Conservation (phyloP, 2,329 filamentous ascomycete species). For the Fusarium tupiense region DNA sequence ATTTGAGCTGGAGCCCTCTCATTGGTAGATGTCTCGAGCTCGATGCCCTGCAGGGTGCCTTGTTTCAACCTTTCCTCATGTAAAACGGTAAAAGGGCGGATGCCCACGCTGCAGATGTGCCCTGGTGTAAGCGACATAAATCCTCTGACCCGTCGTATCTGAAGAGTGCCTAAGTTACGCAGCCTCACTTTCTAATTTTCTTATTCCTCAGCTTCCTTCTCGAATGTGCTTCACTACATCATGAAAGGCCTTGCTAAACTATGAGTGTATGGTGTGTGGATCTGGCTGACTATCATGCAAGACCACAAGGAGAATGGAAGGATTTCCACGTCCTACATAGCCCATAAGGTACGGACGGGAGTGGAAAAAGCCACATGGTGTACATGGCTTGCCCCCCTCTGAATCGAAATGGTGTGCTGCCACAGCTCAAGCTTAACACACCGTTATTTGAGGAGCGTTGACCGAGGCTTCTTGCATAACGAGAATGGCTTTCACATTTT, state of each 20-base stretch:
- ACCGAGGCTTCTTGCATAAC: not conserved
- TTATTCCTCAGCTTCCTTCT: not conserved
- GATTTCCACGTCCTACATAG: not conserved
- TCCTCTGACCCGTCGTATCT: not conserved
- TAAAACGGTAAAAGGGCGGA: not conserved
- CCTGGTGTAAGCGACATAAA: not conserved
- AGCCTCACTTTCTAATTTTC: not conserved
- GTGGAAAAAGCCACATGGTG: not conserved
- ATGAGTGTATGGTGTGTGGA: not conserved
- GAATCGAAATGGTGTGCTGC: conserved; percentile 3
- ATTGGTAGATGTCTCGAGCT: conserved; percentile 2
- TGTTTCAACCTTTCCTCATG: conserved; percentile 9
- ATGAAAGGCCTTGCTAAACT: not conserved
- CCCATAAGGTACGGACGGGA: not conserved
- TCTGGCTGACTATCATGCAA: not conserved
- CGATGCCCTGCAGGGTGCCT: conserved; percentile 4
- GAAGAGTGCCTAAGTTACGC: not conserved
- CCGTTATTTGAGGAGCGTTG: conserved; percentile 9
- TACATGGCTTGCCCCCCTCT: not conserved
- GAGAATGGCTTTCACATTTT: not conserved
- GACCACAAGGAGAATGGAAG: not conserved
- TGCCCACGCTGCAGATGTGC: not conserved
- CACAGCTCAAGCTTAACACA: not conserved
- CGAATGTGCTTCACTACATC: not conserved
- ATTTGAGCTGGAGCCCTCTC: not conserved